Base-by-base conservation (phyloP, 2,329 filamentous ascomycete species). In the Huntiella savannae region DNA sequence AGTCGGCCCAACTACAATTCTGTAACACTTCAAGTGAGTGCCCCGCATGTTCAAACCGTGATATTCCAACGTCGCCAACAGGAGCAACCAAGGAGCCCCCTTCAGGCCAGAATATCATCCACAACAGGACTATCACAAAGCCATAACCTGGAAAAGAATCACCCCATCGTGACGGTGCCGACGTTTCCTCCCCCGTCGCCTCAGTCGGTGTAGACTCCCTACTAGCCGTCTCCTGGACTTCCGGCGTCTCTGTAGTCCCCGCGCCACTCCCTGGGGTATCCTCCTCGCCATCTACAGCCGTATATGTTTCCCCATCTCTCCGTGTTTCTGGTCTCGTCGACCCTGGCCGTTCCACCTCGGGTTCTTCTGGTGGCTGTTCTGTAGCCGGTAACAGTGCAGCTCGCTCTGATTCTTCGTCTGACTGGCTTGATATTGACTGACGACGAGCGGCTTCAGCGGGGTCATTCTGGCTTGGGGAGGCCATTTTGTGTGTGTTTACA, bases 1-100 rank as follows among this genome's bases (percentile, higher is more conserved):
- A 79, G 57, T 77, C 73, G 43, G 70, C 71, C 74, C 74, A 79
- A 51, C 55, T 58, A 13, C 73, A 73, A 47, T 59, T 59, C 55
- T 76, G 75, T 36, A 79, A 60, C 13, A 73, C 60, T 43, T 62
- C 58, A 50, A 73, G 69, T 2, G 71, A 67, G 48, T 66, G 58
- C 37, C 67, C 64, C 51, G 75, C 71, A 35, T 66, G 64, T n/a
- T 58, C 59, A 12, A 77, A 61, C 8, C 71, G 68, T 16, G 40
- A 32, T 10, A 40, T 43, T 8, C 48, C 48, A 12, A 49, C 48
- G 46, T 66, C 43, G 58, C 62, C 39, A 55, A 49, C n/a, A 7
- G 48, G 44, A 10, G 46, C 40, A 32, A 46, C 59, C 36, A 66
- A 60, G 43, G 69, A 40, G 4, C 45, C 40, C 10, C 40, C 35